phyloP scores from a whole-genome alignment of 805 yeast genomes.

The Millerozyma miso region DNA sequence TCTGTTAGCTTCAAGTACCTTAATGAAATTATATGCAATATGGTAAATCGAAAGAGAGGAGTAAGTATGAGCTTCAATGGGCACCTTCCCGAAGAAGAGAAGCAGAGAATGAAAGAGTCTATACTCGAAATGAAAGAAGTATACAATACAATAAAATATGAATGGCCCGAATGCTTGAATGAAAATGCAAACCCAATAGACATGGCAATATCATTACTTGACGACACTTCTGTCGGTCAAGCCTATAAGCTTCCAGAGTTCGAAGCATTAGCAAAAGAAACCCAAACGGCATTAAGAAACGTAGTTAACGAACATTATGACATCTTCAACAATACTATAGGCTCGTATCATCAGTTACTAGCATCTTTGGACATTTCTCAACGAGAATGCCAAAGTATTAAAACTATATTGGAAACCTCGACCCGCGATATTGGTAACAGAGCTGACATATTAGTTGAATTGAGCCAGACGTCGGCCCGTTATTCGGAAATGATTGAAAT shows the following conservation, averaged over 20 bases:
- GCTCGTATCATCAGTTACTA: constrained; percentile 73
- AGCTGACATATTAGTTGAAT: constrained; percentile 55
- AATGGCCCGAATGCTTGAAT: constrained; percentile 40
- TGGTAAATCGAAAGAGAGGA: constrained; percentile 20
- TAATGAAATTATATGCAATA: constrained; percentile 1
- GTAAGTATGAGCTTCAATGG: constrained; percentile 20
- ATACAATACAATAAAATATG: constrained; percentile 34
- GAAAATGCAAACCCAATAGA: constrained; percentile 73
- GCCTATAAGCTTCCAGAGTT: constrained; percentile 73
- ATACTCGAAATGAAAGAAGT: constrained; percentile 33
- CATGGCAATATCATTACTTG: constrained; percentile 75
- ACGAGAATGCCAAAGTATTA: constrained; percentile 45
- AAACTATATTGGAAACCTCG: constrained; percentile 45
- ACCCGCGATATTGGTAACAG: constrained; percentile 49
- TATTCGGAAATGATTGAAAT: constrained; percentile 69
- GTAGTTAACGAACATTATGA: constrained; percentile 82
- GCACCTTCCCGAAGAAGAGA: constrained; percentile 14
- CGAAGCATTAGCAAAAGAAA: constrained; percentile 49
- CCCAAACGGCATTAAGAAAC: constrained; percentile 53
- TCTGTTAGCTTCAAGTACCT: neutral
- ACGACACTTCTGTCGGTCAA: constrained; percentile 86
- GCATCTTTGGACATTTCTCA: constrained; percentile 64
- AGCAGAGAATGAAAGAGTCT: constrained; percentile 19
- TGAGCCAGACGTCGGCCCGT: constrained; percentile 58
- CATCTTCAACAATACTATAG: constrained; percentile 79